Base-by-base conservation (phyloP, 2,329 filamentous ascomycete species). In the Phialophora expanda region DNA sequence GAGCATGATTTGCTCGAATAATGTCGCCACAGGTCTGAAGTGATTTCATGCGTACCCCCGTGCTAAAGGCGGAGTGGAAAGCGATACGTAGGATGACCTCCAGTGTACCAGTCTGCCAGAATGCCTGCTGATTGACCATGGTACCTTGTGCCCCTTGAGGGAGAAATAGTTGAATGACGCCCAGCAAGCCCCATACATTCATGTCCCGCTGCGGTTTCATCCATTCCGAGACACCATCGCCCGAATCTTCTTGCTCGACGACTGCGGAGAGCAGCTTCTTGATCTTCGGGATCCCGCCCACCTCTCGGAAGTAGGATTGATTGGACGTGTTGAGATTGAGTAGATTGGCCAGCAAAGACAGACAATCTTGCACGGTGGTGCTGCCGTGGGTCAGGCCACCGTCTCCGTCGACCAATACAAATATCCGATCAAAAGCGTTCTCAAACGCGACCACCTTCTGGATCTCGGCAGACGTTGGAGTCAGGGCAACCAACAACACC, bases 361-460 rank as follows among this genome's bases (percentile, higher is more conserved):
- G 82, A 72, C 93, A 97, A 77, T 99, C 95, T 77, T 98, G 94
- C 2, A 97, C 91, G 12, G 91, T 86, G 67, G 94, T 90, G 50
- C 91, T 92, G 17, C 95, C 95, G 72, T 96, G 89, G 4, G 84
- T 85, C 53, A 99, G 81, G 1, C 89, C 90, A 0, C 95, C 95
- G 73, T 99, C 95, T 0, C 84, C 82, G 70, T 89, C 86, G 61
- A 99, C 91, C 61, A 98, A 89, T 53, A 84, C 84, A 76, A 98
- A 97, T 28, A 96, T 82, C 51, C 90, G 88, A 67, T 95, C 92
- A 73, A 97, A 98, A 0, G 93, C 92, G 82, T 92, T 94, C 74
- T 97, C 93, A 71, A 97, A 98, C 0, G 93, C 95, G 26, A 98
- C 93, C 1, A 98, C 85, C 77, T 98, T 98, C 76, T 98, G 93